Evolutionary conservation across 176 grass and related monocot genomes (phyloP).

Genomic region (Avena sativa): DNA sequence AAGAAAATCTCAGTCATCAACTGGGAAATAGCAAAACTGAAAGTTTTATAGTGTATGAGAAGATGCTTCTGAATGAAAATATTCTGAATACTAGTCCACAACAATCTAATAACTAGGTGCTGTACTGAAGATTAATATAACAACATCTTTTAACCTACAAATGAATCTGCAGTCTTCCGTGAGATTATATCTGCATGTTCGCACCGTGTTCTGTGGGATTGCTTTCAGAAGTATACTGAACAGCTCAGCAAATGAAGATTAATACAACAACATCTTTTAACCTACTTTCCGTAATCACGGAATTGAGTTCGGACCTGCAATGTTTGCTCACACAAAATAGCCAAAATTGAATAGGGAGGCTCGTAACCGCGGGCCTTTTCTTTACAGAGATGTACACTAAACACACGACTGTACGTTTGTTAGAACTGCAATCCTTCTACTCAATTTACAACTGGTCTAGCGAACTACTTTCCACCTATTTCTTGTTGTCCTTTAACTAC

Average conservation of each 20-base stretch:
- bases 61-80: not conserved
- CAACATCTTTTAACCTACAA: no score
- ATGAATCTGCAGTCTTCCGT: not conserved
- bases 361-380: not conserved
- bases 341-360: constrained; percentile 25
- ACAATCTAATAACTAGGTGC: not conserved
- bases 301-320: not conserved
- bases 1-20: no score
- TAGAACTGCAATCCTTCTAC: constrained; percentile 41
- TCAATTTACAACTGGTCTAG: constrained; percentile 30
- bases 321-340: not conserved
- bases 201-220: not conserved
- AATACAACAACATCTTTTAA: not conserved
- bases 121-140: no score
- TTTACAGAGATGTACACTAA: constrained; percentile 40
- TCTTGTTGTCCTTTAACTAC: constrained; percentile 37
- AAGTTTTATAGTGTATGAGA: not conserved
- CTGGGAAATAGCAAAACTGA: no score
- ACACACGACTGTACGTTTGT: constrained; percentile 34
- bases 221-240: not conserved
- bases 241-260: not conserved
- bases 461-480: constrained; percentile 31
- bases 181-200: not conserved
- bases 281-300: not conserved
- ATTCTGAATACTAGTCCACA: not conserved